Evolutionary conservation across 2,329 filamentous ascomycete species (phyloP), one percentile per base, ranked within the genome.

Genomic region (Plenodomus tracheiphilus): DNA sequence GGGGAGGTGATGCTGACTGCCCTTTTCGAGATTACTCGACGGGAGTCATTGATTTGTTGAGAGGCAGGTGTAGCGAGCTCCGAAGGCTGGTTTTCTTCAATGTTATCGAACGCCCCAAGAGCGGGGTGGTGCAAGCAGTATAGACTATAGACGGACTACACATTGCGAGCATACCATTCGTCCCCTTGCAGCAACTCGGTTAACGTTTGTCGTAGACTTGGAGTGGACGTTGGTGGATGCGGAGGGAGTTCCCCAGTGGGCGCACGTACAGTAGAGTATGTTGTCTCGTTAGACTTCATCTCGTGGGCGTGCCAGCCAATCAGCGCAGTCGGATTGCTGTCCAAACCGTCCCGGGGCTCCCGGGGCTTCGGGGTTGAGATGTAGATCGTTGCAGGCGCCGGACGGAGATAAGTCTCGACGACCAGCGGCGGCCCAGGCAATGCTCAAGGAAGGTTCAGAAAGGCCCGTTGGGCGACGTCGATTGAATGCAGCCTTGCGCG

Each of bases 371-470:
- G 28, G 13, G 28, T 32, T 15, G 15, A 32, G 28, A 32, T 32
- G 49, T 42, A 46, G 49, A 49, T 46, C 39, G 36, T 38, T 32
- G 43, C 36, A 39, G 16, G 17, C 41, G 36, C 49, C 35, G 22
- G 25, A 34, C 37, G 22, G 22, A 25, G 22, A 25, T 25, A 16
- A 16, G 34, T 37, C 20, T 41, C 19, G 21, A 38, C 34, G 19
- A 37, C 41, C 35, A 44, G 45, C 39, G 20, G 13, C 28, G 22
- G 17, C 20, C n/a, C 37, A 34, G 37, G 28, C 32, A 34, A 28
- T 19, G 34, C 11, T 37, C 37, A 36, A 21, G n/a, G 20, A 39
- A 18, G 34, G 36, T 49, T 42, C 39, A 40, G 34, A 19, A 37
- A 39, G 38, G 17, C 22, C 22, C 40, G 43, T 47, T 43, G 35